Evolutionary conservation across 2,329 filamentous ascomycete species (phyloP).

Genomic region (Penicillium sp.): DNA sequence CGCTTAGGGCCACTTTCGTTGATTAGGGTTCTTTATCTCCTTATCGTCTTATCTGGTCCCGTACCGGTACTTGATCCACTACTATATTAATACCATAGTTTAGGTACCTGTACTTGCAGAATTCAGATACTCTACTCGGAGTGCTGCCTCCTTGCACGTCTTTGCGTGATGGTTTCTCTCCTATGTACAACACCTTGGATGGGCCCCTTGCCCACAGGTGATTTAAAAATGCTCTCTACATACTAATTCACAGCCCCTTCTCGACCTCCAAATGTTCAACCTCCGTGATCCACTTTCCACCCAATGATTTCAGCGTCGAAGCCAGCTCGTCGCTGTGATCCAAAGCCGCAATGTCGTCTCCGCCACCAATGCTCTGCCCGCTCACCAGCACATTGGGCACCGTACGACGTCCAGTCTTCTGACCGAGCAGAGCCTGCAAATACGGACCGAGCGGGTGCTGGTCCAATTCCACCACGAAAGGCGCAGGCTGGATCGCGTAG

Average conservation of each 20-base stretch:
- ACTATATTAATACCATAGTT: neutral
- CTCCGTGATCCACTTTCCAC: constrained; percentile 63
- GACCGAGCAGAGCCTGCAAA: constrained; percentile 71
- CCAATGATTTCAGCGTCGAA: constrained; percentile 72
- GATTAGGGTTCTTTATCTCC: constrained; percentile 37
- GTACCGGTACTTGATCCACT: constrained; percentile 5
- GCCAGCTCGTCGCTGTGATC: constrained; percentile 68
- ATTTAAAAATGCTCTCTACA: constrained; percentile 4
- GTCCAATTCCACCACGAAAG: constrained; percentile 90
- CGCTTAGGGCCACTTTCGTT: constrained; percentile 39
- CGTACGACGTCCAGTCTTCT: constrained; percentile 77
- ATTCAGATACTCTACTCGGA: neutral
- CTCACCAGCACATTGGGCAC: constrained; percentile 92
- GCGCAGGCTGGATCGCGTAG: constrained; percentile 79
- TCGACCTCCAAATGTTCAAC: constrained; percentile 26
- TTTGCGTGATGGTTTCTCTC: neutral
- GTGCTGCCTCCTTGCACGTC: neutral
- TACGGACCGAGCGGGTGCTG: constrained; percentile 71
- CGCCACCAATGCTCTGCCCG: constrained; percentile 84
- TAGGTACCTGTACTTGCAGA: constrained; percentile 3
- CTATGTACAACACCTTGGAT: constrained; percentile 2
- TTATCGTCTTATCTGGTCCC: constrained; percentile 17
- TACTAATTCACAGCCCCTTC: constrained; percentile 6
- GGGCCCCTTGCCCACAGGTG: neutral
- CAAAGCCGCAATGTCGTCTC: constrained; percentile 79